Evolutionary conservation across 768 basidiomycete genomes (phyloP).

Genomic region (Agrocybe chaxingu): DNA sequence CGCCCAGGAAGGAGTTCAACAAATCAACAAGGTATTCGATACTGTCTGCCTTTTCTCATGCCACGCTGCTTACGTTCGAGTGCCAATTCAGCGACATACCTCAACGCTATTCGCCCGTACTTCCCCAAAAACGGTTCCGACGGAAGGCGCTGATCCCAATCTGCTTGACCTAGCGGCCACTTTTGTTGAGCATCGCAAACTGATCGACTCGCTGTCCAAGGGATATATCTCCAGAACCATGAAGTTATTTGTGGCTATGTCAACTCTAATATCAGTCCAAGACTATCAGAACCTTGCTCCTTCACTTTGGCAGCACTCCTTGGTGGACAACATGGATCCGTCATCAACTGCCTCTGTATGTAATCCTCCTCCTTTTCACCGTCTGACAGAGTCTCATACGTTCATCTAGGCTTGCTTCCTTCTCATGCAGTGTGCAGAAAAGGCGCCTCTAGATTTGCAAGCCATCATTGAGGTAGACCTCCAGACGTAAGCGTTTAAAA

Average conservation of each 20-base stretch:
- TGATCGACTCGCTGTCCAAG: slow-evolving; percentile 42
- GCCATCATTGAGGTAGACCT: slow-evolving; percentile 52
- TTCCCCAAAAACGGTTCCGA: slow-evolving; percentile 3
- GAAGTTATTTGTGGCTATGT: slow-evolving; percentile 63
- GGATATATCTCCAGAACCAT: slow-evolving; percentile 46
- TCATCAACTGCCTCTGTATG: slow-evolving; percentile 50
- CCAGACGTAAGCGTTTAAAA: slow-evolving; percentile 39
- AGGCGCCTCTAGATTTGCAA: slow-evolving; percentile 44
- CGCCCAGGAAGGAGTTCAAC: slow-evolving; percentile 44
- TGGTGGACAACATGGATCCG: slow-evolving; percentile 36
- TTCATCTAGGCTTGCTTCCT: slow-evolving; percentile 54
- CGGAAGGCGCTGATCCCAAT: slow-evolving; percentile 9
- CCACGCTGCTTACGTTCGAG: background rate
- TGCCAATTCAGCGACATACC: slow-evolving; percentile 14
- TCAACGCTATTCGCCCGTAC: slow-evolving; percentile 12
- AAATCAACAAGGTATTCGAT: slow-evolving; percentile 38
- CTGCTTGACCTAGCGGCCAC: slow-evolving; percentile 29
- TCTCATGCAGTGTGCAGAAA: slow-evolving; percentile 73
- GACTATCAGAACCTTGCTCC: slow-evolving; percentile 53
- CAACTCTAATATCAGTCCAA: slow-evolving; percentile 43
- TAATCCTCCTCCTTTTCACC: slow-evolving; percentile 1
- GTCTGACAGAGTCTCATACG: background rate
- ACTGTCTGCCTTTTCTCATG: background rate
- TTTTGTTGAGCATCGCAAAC: slow-evolving; percentile 32
- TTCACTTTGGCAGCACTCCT: slow-evolving; percentile 54